Conservation (phyloP, 352 stramenopile genomes). For the Phytophthora macrochlamydospora region DNA sequence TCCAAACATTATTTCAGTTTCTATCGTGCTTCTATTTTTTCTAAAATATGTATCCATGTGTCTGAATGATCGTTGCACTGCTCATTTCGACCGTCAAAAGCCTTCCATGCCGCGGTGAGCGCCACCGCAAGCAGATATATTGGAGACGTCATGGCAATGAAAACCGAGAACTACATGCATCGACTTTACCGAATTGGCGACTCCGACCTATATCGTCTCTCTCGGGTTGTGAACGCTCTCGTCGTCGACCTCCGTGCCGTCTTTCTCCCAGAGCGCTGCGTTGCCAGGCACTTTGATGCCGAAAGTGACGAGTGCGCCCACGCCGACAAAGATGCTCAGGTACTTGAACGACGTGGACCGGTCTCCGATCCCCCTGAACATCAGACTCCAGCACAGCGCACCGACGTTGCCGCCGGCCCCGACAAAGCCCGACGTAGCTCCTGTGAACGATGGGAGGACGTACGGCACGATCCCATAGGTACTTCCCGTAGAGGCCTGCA, state of each 20-base stretch:
- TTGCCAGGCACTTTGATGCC: slow-evolving; percentile 34
- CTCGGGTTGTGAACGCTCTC: slow-evolving; percentile 31
- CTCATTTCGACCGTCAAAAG: no score
- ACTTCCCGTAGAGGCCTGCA: slow-evolving; percentile 50
- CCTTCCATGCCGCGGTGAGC: no score
- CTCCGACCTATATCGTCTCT: not conserved
- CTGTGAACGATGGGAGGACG: slow-evolving; percentile 44
- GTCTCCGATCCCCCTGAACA: slow-evolving; percentile 56
- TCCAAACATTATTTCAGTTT: no score
- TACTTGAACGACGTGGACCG: slow-evolving; percentile 49
- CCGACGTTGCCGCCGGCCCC: slow-evolving; percentile 62
- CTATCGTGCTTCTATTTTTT: no score
- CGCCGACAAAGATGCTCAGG: slow-evolving; percentile 48
- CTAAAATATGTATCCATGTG: no score
- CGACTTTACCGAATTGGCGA: no score
- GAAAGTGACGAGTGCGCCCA: slow-evolving; percentile 27
- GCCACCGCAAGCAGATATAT: no score
- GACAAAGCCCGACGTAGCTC: slow-evolving; percentile 53
- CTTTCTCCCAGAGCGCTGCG: slow-evolving; percentile 27
- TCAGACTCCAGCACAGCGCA: slow-evolving; percentile 53
- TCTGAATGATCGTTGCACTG: no score
- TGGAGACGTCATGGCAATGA: no score
- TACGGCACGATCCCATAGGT: slow-evolving; percentile 75
- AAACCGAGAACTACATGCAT: no score
- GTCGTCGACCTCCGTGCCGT: slow-evolving; percentile 42